Evolutionary conservation across 1,139 yeast genomes (phyloP).

Genomic region (Yamadazyma sp.): DNA sequence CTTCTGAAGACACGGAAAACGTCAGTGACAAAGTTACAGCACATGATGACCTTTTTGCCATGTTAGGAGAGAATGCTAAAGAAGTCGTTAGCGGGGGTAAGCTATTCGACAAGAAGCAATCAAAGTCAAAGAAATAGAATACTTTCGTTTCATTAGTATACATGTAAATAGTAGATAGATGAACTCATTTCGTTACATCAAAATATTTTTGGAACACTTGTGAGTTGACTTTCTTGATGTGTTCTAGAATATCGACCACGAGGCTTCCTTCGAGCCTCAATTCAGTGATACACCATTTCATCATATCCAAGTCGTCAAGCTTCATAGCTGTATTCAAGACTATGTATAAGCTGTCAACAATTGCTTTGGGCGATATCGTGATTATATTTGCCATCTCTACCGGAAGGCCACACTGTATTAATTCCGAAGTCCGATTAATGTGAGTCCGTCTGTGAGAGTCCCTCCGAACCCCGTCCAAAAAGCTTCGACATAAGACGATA

Average conservation of each 20-base stretch:
- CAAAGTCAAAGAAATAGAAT: conserved; percentile 28
- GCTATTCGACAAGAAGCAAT: conserved; percentile 51
- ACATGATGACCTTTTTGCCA: conserved; percentile 54
- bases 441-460: neutral
- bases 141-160: conserved; percentile 4
- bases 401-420: neutral
- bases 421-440: neutral
- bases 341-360: conserved; percentile 6
- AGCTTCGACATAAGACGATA: neutral
- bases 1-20: conserved; percentile 6
- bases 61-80: conserved; percentile 62
- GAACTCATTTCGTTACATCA: conserved; percentile 1
- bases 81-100: conserved; percentile 67
- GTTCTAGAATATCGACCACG: conserved; percentile 20
- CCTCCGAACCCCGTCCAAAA: neutral
- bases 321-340: conserved; percentile 22
- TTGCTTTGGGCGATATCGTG: conserved; percentile 5
- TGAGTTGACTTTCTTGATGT: neutral
- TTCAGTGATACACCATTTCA: conserved; percentile 36
- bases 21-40: conserved; percentile 17
- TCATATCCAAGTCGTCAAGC: conserved; percentile 23
- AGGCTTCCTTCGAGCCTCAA: conserved; percentile 31
- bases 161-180: conserved; percentile 17
- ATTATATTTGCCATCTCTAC: neutral
- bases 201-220: neutral